Conservation (phyloP, 148 eudicot species). For the Nepenthes gracilis region DNA sequence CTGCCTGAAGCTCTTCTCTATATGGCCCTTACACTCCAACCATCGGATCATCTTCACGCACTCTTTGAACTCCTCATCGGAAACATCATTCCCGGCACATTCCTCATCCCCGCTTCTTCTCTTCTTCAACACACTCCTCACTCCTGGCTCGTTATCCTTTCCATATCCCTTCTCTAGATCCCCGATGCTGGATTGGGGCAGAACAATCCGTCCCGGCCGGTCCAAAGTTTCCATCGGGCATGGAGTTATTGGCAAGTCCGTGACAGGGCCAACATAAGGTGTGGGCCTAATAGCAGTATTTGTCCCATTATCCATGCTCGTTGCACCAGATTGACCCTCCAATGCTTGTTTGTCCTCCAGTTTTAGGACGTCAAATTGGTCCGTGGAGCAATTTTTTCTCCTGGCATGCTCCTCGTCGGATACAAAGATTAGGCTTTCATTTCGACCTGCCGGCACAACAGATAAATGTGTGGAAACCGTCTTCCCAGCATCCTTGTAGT, state of each 20-base stretch:
- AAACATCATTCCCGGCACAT: conserved; percentile 19
- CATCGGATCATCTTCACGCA: conserved; percentile 59
- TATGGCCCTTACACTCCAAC: conserved; percentile 67
- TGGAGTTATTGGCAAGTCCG: conserved; percentile 58
- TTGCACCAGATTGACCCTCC: conserved; percentile 19
- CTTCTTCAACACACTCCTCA: conserved; percentile 43
- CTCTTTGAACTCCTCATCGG: conserved; percentile 35
- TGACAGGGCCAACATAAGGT: conserved; percentile 28
- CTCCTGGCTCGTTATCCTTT: conserved; percentile 28
- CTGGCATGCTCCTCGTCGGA: conserved; percentile 8
- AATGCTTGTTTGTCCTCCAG: conserved; percentile 14
- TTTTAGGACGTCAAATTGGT: conserved; percentile 16
- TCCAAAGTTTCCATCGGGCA: conserved; percentile 36
- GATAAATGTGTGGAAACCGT: conserved; percentile 6
- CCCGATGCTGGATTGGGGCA: conserved; percentile 20
- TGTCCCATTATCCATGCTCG: conserved; percentile 14
- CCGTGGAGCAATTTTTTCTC: conserved; percentile 7
- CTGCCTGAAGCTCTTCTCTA: conserved; percentile 61
- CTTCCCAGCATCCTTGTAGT: conserved; percentile 12
- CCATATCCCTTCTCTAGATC: conserved; percentile 16
- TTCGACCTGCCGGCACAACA: conserved; percentile 5
- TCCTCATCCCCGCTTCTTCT: conserved; percentile 27
- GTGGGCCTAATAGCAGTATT: background rate
- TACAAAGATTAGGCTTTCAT: conserved; percentile 11
- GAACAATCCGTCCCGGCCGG: conserved; percentile 17